Percentiles rank a stretch among this genome's conserved stretches.
Evolutionary conservation across 345 rosid genomes (phyloP).

Genomic region (Fremontodendron californicum): DNA sequence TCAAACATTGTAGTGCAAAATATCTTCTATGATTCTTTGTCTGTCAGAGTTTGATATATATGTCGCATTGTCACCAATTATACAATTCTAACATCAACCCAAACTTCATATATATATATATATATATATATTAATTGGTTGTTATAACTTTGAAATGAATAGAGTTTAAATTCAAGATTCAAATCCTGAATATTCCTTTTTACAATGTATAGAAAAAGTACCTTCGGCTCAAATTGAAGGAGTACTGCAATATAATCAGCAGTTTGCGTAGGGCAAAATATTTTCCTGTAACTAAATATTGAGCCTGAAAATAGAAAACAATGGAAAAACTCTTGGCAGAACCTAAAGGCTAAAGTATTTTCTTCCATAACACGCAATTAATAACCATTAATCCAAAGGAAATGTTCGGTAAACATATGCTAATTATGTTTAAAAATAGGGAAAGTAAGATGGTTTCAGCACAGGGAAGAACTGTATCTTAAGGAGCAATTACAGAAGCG

Average conservation of each 20-base stretch:
- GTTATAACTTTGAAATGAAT: background rate
- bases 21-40: slow-evolving; percentile 1
- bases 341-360: background rate
- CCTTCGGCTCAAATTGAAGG: background rate
- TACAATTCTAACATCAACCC: background rate
- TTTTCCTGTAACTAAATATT: too few species aligned
- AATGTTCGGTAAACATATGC: background rate
- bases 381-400: background rate
- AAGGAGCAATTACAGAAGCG: background rate
- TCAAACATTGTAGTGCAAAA: background rate
- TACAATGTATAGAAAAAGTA: background rate
- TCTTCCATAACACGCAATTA: background rate
- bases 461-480: background rate
- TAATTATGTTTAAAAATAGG: background rate
- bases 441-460: slow-evolving; percentile 2
- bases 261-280: background rate
- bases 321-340: background rate
- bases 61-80: background rate
- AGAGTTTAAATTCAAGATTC: background rate
- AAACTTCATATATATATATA: background rate
- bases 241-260: background rate
- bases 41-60: background rate
- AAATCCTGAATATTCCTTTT: background rate
- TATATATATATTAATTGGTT: background rate
- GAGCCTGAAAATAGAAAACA: background rate